phyloP scores from a whole-genome alignment of 202 grass and related monocot genomes.

The Setaria italica region DNA sequence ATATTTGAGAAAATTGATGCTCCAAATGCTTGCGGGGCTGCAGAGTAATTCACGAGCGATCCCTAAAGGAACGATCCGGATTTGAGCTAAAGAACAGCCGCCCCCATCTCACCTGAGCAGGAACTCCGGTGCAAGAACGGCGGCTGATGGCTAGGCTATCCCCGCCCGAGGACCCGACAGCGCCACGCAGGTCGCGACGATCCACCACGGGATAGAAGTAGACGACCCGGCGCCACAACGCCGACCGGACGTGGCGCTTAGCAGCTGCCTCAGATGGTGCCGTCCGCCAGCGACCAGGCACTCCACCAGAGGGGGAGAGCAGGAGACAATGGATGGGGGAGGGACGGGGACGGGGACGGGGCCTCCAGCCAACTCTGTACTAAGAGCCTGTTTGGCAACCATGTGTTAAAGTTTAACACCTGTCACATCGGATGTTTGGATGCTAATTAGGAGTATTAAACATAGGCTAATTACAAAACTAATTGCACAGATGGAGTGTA shows the following conservation, averaged over 20 bases:
- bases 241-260: not conserved
- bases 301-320: not conserved
- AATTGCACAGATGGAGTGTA: too few species aligned
- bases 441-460: too few species aligned
- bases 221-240: not conserved
- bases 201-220: not conserved
- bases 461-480: too few species aligned
- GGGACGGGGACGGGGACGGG: not conserved
- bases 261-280: not conserved
- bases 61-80: not conserved
- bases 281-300: not conserved
- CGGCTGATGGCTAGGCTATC: not conserved
- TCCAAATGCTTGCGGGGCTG: slow-evolving; percentile 18
- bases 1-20: not conserved
- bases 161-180: not conserved
- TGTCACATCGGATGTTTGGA: too few species aligned
- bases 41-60: not conserved
- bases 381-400: too few species aligned
- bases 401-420: too few species aligned
- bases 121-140: slow-evolving; percentile 11
- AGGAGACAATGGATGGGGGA: not conserved
- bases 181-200: not conserved
- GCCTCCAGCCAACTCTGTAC: not conserved
- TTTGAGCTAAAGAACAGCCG: too few species aligned
- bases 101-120: slow-evolving; percentile 24